These are phyloP conservation scores for Salvia hispanica DNA, from an alignment of 257 asterid genomes.

Conservation along the genomic window DNA sequence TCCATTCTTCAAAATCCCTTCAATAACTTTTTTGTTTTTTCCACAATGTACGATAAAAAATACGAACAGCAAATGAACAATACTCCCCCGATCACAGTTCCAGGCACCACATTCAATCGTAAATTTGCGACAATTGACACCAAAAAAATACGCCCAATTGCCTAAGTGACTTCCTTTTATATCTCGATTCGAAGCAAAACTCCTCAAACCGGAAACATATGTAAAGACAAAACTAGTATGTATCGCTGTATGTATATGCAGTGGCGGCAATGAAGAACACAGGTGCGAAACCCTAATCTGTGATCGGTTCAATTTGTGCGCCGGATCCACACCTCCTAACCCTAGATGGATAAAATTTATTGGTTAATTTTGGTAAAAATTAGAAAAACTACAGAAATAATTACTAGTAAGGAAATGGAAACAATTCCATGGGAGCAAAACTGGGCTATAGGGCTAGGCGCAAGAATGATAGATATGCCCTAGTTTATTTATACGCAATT, in stretches of 20 bases:
- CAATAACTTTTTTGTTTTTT: background rate
- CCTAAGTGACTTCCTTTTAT: too few species aligned
- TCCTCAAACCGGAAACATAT: slow-evolving; percentile 36
- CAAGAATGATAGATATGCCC: slow-evolving; percentile 37
- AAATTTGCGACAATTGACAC: slow-evolving; percentile 46
- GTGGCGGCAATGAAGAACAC: slow-evolving; percentile 60
- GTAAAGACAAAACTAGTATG: slow-evolving; percentile 25
- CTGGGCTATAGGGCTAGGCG: slow-evolving; percentile 81
- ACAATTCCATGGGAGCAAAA: slow-evolving; percentile 33
- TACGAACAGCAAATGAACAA: slow-evolving; percentile 31
- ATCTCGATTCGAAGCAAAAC: background rate
- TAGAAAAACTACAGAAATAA: background rate
- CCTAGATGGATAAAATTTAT: slow-evolving; percentile 50
- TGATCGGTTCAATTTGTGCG: slow-evolving; percentile 35
- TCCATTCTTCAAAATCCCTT: slow-evolving; percentile 56
- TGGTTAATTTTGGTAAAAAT: slow-evolving; percentile 25
- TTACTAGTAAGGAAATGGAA: slow-evolving; percentile 32
- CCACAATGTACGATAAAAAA: slow-evolving; percentile 3
- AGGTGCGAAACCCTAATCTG: slow-evolving; percentile 72
- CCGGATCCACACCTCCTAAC: slow-evolving; percentile 76
- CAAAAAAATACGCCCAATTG: slow-evolving; percentile 27
- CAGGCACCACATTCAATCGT: slow-evolving; percentile 36
- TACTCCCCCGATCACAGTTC: slow-evolving; percentile 44
- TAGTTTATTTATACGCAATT: slow-evolving; percentile 31
- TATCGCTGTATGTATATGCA: slow-evolving; percentile 35